These are phyloP conservation scores for Fusarium humuli DNA, from an alignment of 2,329 filamentous ascomycete species.

Conservation along the genomic window DNA sequence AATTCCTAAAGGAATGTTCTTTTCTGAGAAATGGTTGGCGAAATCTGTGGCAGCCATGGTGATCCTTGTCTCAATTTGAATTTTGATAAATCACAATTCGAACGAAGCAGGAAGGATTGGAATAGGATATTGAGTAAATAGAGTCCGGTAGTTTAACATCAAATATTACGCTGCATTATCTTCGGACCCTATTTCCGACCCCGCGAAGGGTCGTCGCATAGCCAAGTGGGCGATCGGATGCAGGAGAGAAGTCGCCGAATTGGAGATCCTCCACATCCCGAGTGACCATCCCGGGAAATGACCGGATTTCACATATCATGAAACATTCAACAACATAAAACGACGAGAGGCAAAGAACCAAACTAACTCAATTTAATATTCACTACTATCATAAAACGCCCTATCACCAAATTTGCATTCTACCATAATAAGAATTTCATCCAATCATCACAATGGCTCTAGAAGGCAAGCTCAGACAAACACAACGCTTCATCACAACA, in stretches of 20 bases:
- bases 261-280: slow-evolving; percentile 29
- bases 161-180: background rate
- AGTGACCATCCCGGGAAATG: background rate
- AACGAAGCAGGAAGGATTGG: fast-evolving
- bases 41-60: slow-evolving; percentile 4
- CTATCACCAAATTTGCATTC: too few relatives aligned
- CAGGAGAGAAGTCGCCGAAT: background rate
- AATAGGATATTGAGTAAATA: too few relatives aligned
- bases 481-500: slow-evolving; percentile 42
- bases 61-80: background rate
- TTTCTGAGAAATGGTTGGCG: slow-evolving; percentile 60
- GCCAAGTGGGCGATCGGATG: slow-evolving; percentile 12
- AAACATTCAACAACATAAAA: background rate
- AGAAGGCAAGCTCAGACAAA: slow-evolving; percentile 39
- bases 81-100: fast-evolving
- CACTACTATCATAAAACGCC: background rate
- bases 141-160: too few relatives aligned
- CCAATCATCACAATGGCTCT: slow-evolving; percentile 8
- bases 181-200: background rate
- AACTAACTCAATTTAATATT: fast-evolving
- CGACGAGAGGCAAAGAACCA: fast-evolving
- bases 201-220: background rate
- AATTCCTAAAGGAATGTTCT: slow-evolving; percentile 66
- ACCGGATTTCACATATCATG: background rate
- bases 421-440: too few relatives aligned